Evolutionary conservation across 176 grass and related monocot species (phyloP), one percentile per base, ranked within the genome.

Genomic region (Avena insularis): DNA sequence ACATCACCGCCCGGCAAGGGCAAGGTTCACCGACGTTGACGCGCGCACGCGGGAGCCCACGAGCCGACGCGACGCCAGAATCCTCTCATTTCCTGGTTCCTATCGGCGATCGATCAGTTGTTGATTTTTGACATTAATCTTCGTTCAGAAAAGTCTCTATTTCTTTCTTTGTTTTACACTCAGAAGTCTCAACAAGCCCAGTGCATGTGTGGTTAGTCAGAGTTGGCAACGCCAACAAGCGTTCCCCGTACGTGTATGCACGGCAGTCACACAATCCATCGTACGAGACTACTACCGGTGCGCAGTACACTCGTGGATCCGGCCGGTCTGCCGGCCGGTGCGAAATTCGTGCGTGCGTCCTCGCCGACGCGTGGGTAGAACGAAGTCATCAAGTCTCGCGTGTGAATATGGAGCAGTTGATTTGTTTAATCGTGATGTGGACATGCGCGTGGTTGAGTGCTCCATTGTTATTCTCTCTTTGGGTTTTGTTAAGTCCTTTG

Each of bases 1-100:
- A 61, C 58, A 33, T 87, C 89, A 1, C 53, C 21, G 65, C 80
- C 75, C 43, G 63, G 53, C 46, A 17, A 77, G 35, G 78, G 59
- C 61, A 51, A 15, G 10, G 11, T 50, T 45, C 11, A 0, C 33
- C 33, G 69, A 47, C 19, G 69, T 72, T 9, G 20, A 70, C 62
- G 55, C 33, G 35, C 35, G 2, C 19, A 25, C 29, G 33, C 17
- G 36, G 8, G 68, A 71, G 68, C 36, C 15, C 15, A 14, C 16
- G 2, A 27, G 25, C 25, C 25, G 25, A 29, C 12, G 25, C 12
- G 25, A 31, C 49, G 49, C 56, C 55, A 75, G 21, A 75, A 50
- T 51, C 47, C 47, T 50, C 71, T 12, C 21, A 3, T 68, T 35
- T 68, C 9, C 46, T 68, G 12, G 31, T 8, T 68, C 14, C 31